Percentiles rank a stretch among this genome's conserved stretches.
Evolutionary conservation across 176 grass and related monocot species (phyloP).

Genomic region (Coix lacrymajobi): DNA sequence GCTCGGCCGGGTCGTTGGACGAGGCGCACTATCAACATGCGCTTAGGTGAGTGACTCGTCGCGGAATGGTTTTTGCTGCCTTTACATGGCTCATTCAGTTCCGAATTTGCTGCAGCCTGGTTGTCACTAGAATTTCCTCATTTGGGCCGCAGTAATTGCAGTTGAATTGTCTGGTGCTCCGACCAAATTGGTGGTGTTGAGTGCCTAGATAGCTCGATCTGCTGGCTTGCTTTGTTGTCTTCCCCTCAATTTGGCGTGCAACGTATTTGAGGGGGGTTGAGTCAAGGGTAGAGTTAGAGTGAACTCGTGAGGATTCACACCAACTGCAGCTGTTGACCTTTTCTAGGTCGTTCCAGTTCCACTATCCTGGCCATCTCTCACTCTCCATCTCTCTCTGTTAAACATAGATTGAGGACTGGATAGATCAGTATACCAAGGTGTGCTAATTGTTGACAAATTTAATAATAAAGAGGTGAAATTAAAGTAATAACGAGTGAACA

Average conservation of each 20-base stretch:
- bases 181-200: constrained; percentile 9
- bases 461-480: too few relatives aligned
- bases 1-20: constrained; percentile 53
- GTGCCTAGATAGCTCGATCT: not conserved
- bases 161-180: not conserved
- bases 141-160: not conserved
- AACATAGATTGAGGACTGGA: too few relatives aligned
- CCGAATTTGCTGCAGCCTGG: not conserved
- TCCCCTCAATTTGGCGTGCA: not conserved
- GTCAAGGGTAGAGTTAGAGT: too few relatives aligned
- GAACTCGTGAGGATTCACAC: too few relatives aligned
- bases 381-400: too few relatives aligned
- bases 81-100: not conserved
- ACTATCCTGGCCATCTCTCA: too few relatives aligned
- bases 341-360: too few relatives aligned
- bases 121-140: not conserved
- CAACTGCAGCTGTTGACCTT: too few relatives aligned
- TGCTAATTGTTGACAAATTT: too few relatives aligned
- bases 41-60: constrained; percentile 42
- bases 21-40: constrained; percentile 46
- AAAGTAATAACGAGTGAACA: too few relatives aligned
- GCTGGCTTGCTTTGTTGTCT: not conserved
- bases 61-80: not conserved
- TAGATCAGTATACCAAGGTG: too few relatives aligned
- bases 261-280: too few relatives aligned